Evolutionary conservation across 148 eudicot genomes (phyloP).

Genomic region (Chenopodium berlandieri): DNA sequence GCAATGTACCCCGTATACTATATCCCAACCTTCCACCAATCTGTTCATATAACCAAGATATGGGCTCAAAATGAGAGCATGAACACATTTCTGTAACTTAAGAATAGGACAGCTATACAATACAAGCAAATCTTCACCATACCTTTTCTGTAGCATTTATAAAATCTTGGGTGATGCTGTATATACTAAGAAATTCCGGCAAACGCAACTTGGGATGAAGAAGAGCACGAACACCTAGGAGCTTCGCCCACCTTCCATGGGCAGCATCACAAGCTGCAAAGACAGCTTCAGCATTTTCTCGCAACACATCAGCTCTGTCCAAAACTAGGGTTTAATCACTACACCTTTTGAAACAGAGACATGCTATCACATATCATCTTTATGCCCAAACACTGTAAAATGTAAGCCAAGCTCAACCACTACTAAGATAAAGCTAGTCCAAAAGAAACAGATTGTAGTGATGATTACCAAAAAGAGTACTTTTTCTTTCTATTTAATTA

Average conservation of each 20-base stretch:
- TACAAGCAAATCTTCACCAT: constrained; percentile 2
- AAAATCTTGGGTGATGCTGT: constrained; percentile 80
- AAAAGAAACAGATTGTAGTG: background rate
- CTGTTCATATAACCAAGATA: constrained; percentile 48
- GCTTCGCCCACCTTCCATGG: constrained; percentile 99
- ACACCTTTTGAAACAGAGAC: constrained; percentile 12
- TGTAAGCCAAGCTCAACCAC: background rate
- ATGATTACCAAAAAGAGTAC: background rate
- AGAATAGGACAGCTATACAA: background rate
- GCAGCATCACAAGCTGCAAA: constrained; percentile 99
- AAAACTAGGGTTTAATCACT: constrained; percentile 9
- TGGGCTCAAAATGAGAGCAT: constrained; percentile 31
- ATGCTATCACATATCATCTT: background rate
- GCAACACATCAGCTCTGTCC: constrained; percentile 92
- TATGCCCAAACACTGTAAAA: background rate
- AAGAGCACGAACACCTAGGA: constrained; percentile 92
- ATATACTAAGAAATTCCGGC: constrained; percentile 79
- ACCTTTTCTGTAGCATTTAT: constrained; percentile 93
- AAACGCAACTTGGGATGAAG: constrained; percentile 87
- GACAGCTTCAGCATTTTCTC: constrained; percentile 97
- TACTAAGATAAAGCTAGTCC: background rate
- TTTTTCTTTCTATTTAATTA: background rate
- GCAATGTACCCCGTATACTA: constrained; percentile 93
- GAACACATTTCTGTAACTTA: constrained; percentile 11
- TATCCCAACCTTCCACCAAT: constrained; percentile 99